These are phyloP conservation scores for Vaccinium vitisidaea DNA, from an alignment of 148 eudicot species.

Conservation along the genomic window DNA sequence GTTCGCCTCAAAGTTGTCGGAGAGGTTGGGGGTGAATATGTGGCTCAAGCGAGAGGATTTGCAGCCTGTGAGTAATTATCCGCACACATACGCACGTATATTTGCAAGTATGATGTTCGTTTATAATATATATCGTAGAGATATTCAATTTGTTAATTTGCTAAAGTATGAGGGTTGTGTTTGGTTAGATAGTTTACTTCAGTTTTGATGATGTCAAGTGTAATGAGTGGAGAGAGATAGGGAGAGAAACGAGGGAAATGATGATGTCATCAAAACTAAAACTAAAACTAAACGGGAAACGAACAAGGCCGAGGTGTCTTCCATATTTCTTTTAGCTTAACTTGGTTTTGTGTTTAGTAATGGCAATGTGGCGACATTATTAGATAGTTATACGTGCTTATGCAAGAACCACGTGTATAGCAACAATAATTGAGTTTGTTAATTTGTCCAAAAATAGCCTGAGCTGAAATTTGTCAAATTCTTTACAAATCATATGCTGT, in stretches of 20 bases:
- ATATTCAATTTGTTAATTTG: not conserved
- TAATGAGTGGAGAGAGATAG: no score
- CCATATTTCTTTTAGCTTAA: no score
- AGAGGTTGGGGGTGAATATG: slow-evolving; percentile 48
- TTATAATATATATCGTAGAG: no score
- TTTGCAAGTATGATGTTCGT: not conserved
- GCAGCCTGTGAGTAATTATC: slow-evolving; percentile 51
- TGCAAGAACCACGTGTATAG: not conserved
- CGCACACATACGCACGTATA: not conserved
- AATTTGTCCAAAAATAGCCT: not conserved
- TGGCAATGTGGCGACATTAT: no score
- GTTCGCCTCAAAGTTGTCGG: slow-evolving; percentile 59
- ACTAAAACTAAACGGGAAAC: no score
- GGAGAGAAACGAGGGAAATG: no score
- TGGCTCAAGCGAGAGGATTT: slow-evolving; percentile 88
- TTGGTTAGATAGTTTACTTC: no score
- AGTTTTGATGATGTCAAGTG: no score
- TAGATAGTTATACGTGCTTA: no score
- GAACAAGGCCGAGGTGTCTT: no score
- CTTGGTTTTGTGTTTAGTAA: no score
- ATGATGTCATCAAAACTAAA: no score
- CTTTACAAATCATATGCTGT: not conserved
- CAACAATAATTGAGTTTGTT: not conserved
- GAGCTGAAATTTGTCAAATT: not conserved
- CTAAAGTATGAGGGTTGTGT: not conserved